phyloP scores from a whole-genome alignment of 2,329 filamentous ascomycete genomes.

The Paramyrothecium sp. region DNA sequence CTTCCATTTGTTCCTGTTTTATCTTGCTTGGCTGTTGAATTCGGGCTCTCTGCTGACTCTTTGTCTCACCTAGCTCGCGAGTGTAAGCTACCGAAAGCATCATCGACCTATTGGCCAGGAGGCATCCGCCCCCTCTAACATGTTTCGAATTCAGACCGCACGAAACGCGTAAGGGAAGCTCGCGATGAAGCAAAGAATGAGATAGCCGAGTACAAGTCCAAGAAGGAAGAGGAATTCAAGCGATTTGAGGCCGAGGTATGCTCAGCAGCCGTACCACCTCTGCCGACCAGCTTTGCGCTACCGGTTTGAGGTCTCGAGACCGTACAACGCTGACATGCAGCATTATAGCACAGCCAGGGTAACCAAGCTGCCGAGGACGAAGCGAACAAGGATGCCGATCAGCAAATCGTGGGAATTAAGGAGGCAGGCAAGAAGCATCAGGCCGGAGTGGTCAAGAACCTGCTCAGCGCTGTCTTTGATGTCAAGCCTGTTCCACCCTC shows the following conservation, averaged over 20 bases:
- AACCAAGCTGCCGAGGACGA: conserved; percentile 76
- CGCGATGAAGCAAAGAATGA: conserved; percentile 96
- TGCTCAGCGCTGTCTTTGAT: conserved; percentile 82
- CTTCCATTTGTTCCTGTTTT: conserved; percentile 1
- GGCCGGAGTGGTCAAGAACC: conserved; percentile 75
- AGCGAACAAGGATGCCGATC: conserved; percentile 78
- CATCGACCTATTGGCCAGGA: conserved; percentile 3
- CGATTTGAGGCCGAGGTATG: conserved; percentile 76
- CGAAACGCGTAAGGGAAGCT: conserved; percentile 95
- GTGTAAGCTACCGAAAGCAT: conserved; percentile 58
- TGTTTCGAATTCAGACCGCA: conserved; percentile 53
- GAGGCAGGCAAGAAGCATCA: conserved; percentile 77
- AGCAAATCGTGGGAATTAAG: conserved; percentile 79
- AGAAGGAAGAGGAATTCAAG: conserved; percentile 94
- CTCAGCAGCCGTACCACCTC: neutral
- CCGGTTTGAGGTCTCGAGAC: conserved; percentile 4
- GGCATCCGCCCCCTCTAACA: no score
- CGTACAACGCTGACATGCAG: neutral
- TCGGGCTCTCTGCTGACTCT: conserved; percentile 23
- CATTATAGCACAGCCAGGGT: conserved; percentile 80
- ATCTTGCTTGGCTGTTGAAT: conserved; percentile 6
- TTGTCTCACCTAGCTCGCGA: conserved; percentile 65
- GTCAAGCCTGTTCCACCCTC: conserved; percentile 66
- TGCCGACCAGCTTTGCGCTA: neutral
- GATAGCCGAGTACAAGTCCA: conserved; percentile 85